A percentile compares a stretch with the other conserved stretches of the same genome.
Evolutionary conservation across 2,329 filamentous ascomycete genomes (phyloP).

Genomic region (Sarocladium brachiariae): DNA sequence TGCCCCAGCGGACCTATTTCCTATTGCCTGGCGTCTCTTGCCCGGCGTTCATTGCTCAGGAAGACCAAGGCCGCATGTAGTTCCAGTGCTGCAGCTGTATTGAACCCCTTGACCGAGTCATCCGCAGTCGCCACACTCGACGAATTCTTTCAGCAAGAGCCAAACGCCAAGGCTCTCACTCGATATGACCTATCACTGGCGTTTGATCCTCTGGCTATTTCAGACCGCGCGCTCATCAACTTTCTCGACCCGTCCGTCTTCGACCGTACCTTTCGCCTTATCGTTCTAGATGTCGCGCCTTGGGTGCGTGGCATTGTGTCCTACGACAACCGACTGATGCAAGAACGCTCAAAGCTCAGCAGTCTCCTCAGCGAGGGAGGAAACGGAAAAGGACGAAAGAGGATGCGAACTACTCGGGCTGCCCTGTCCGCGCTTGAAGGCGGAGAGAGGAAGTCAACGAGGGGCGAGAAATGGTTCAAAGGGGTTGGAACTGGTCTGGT

Average conservation of each 20-base stretch:
- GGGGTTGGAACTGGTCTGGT: constrained; percentile 55
- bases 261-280: constrained; percentile 59
- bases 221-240: constrained; percentile 33
- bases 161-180: constrained; percentile 24
- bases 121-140: constrained; percentile 30
- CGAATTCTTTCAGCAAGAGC: constrained; percentile 28
- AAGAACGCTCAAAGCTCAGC: constrained; percentile 56
- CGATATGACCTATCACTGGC: constrained; percentile 50
- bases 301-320: constrained; percentile 82
- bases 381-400: constrained; percentile 38
- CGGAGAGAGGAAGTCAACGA: constrained; percentile 57
- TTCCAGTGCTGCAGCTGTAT: constrained; percentile 1
- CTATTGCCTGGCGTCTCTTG: constrained; percentile 22
- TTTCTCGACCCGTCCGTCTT: constrained; percentile 66
- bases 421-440: constrained; percentile 74
- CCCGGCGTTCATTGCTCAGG: constrained; percentile 18
- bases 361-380: constrained; percentile 56
- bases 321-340: constrained; percentile 65
- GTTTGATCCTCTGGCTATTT: constrained; percentile 53
- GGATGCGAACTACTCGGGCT: constrained; percentile 64
- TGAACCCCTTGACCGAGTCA: constrained; percentile 24
- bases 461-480: constrained; percentile 67
- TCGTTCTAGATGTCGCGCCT: constrained; percentile 75
- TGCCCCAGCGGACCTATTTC: constrained; percentile 21
- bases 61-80: neutral